phyloP scores from a whole-genome alignment of 1,284 basidiomycete genomes.

The Gomphus sp. region DNA sequence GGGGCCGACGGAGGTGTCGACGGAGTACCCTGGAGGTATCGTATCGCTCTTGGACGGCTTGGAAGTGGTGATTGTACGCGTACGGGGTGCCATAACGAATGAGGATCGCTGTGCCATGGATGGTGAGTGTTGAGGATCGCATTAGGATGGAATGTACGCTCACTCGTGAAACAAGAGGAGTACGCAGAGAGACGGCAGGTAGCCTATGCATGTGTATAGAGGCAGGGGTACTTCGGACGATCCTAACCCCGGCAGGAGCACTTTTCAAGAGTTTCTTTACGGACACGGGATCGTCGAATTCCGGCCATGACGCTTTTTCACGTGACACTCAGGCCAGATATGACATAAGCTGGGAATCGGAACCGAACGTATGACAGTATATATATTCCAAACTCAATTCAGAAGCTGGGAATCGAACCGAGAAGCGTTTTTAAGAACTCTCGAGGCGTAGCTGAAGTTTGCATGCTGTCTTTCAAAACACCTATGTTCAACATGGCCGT shows the following conservation, averaged over 20 bases:
- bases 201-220: background rate
- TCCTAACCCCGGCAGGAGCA: background rate
- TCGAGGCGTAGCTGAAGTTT: too few relatives aligned
- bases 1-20: conserved; percentile 43
- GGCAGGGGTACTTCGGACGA: background rate
- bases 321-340: background rate
- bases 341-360: too few relatives aligned
- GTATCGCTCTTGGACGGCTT: conserved; percentile 14
- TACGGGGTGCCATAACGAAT: conserved; percentile 1
- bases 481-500: too few relatives aligned
- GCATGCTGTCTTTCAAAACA: too few relatives aligned
- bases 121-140: background rate
- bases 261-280: background rate
- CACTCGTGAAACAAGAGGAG: background rate
- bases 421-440: too few relatives aligned
- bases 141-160: background rate
- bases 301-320: background rate
- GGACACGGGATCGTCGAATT: background rate
- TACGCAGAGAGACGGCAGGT: background rate
- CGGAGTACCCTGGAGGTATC: conserved; percentile 32
- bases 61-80: conserved; percentile 6
- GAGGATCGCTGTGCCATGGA: background rate
- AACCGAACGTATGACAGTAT: too few relatives aligned
- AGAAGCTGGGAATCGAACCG: too few relatives aligned
- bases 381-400: too few relatives aligned